Evolutionary conservation across 768 basidiomycete genomes (phyloP), one percentile per base, ranked within the genome.

Genomic region (Suillus lakei): DNA sequence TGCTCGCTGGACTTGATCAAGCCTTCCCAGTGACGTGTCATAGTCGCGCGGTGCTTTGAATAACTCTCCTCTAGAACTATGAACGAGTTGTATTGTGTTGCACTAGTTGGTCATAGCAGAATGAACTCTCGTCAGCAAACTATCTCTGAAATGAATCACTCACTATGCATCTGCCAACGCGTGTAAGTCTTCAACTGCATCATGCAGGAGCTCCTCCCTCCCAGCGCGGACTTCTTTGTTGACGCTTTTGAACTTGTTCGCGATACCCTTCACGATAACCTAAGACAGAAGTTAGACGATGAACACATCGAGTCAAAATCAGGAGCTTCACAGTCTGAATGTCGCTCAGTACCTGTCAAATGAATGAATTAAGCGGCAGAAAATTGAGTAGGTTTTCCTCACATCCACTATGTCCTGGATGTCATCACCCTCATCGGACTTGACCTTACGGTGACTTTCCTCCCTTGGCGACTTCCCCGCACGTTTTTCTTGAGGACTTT

Each of bases 61-160:
- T 89, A 90, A 61, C 84, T 82, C 61, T 82, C 80, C 69, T 89
- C 86, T 21, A 89, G 79, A 61, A 82, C 81, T 36, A 90, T 81
- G 36, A 91, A 73, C 16, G 67, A 73, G 69, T 89, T 86, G 73
- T 85, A 88, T 68, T 85, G 81, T 23, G 68, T 73, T 48, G 80
- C 79, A 61, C 89, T 91, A 65, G 26, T 61, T 46, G 34, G 10
- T 41, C 60, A 13, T 41, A 41, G 26, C 10, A n/a, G n/a, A 56
- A 16, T 39, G 26, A 53, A 50, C 36, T 16, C 12, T 26, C 12
- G 38, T 48, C 51, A 54, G n/a, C 38, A 28, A 64, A 26, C 10
- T 23, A 18, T 12, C 30, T 18, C 21, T 38, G 55, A 7, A 60
- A 63, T 28, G 8, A 21, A 38, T 56, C 10, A 46, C 63, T 62